Evolutionary conservation across 805 yeast species (phyloP).

Genomic region (Candida pseudoglaebosa): DNA sequence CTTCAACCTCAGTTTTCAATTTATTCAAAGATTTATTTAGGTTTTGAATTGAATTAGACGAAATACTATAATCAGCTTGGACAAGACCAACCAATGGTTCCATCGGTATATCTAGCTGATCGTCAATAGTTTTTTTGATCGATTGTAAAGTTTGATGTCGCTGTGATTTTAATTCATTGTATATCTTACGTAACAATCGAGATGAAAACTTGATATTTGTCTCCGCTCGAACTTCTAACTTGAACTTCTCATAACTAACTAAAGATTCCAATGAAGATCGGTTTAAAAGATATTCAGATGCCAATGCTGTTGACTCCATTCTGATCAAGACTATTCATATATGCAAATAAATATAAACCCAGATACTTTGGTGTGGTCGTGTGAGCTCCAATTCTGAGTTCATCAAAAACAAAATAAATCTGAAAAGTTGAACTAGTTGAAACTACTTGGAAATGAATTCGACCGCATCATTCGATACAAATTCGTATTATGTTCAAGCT

Average conservation of each 20-base stretch:
- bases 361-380: too few species aligned
- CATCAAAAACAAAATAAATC: neutral
- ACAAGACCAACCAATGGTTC: constrained; percentile 8
- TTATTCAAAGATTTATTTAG: neutral
- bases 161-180: constrained; percentile 6
- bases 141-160: constrained; percentile 6
- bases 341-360: too few species aligned
- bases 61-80: constrained; percentile 4
- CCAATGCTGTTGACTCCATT: constrained; percentile 21
- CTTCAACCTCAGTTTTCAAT: neutral
- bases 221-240: constrained; percentile 6
- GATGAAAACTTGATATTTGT: constrained; percentile 4
- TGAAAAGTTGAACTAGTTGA: neutral
- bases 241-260: constrained; percentile 17
- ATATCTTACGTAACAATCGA: constrained; percentile 4
- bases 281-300: constrained; percentile 16
- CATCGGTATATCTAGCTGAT: constrained; percentile 23
- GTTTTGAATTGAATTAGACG: neutral
- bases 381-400: too few species aligned
- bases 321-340: too few species aligned
- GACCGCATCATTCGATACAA: constrained; percentile 6
- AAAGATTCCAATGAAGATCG: constrained; percentile 15
- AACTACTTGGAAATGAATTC: neutral
- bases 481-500: constrained; percentile 48
- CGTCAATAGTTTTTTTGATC: constrained; percentile 12